Base-by-base conservation (phyloP, 805 yeast genomes). In the Zygoascus biomembranicola region DNA sequence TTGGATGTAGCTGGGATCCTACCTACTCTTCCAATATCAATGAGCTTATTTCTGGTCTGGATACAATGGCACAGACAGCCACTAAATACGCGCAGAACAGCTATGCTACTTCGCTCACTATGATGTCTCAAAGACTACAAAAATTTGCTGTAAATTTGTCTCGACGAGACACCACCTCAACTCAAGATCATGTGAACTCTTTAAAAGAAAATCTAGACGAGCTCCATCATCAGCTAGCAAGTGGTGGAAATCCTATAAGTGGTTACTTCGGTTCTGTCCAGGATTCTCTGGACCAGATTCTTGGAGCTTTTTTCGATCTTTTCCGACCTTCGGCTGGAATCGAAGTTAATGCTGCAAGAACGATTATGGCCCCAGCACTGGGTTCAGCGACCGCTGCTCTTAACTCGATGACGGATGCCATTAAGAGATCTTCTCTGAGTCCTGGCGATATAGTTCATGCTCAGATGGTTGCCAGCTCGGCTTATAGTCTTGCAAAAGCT, bases 91-190 rank as follows among this genome's bases (percentile, higher is more conserved):
- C 41, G 9, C 51, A 51, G 42, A 49, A 47, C 35, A 23, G 41
- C 32, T 48, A 37, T 42, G 47, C 52, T 8, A 51, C 31, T 16
- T 19, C 50, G 5, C 49, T 55, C 8, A 32, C 13, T 37, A 51
- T 19, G 18, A 53, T 50, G 56, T 32, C 51, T n/a, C 47, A 42
- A 49, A 43, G 50, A 37, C 35, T 53, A 14, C 39, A 28, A 23
- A 47, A 31, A 14, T 32, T 55, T 18, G 28, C 39, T 3, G 39
- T 11, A 4, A 35, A 35, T 13, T 3, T 35, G 39, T 35, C 39
- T 8, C 39, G 39, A 35, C 5, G 49, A 31, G 49, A 46, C 23
- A 39, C 49, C 31, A 32, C 18, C n/a, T 46, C 49, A 5, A 28
- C 20, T 14, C 8, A 35, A 4, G 8, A 4, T n/a, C 39, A 35